These are phyloP conservation scores for Nannochloris sp. DNA, from an alignment of 139 green algal genomes.

Conservation along the genomic window DNA sequence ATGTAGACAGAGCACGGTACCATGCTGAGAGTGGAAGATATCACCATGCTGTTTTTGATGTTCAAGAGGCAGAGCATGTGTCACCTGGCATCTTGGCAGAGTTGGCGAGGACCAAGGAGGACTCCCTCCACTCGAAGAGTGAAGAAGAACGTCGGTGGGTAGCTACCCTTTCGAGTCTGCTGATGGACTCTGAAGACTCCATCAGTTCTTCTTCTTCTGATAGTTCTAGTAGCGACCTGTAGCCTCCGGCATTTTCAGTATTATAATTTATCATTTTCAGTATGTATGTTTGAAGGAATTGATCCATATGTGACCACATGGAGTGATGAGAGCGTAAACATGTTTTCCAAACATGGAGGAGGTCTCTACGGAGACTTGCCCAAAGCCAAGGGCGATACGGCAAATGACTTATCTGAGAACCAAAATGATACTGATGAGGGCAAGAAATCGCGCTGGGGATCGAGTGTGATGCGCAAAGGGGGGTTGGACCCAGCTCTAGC, in stretches of 20 bases:
- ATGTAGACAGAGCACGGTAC: conserved; percentile 2
- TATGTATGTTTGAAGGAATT: neutral
- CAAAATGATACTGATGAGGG: neutral
- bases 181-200: too few relatives aligned
- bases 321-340: neutral
- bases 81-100: neutral
- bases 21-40: neutral
- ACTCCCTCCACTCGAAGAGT: too few relatives aligned
- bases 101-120: neutral
- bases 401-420: neutral
- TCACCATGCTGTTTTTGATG: conserved; percentile 24
- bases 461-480: neutral
- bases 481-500: neutral
- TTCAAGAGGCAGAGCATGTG: conserved; percentile 14
- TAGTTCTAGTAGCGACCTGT: too few relatives aligned
- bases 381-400: neutral
- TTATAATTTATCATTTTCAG: neutral
- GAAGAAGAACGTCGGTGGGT: too few relatives aligned
- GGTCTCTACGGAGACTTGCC: conserved; percentile 7
- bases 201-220: too few relatives aligned
- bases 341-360: neutral
- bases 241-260: neutral
- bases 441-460: neutral
- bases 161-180: too few relatives aligned
- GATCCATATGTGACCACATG: neutral